Conservation (phyloP, 164 flowering plant genomes). For the Malania oleifera region DNA sequence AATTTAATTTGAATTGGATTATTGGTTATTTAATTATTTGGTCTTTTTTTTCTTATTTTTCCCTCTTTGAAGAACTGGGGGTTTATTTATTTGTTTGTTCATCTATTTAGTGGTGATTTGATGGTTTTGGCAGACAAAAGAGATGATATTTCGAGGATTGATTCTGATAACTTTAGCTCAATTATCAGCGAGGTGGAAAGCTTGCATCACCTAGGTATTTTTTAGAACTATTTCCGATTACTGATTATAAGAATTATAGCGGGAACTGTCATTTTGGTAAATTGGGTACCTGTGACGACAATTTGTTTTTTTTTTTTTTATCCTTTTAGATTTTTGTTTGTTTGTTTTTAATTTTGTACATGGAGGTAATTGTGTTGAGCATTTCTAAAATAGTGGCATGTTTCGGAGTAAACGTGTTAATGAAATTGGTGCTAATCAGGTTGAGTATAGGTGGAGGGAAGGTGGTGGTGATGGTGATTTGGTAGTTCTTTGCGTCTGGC, state of each 20-base stretch:
- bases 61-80: neutral
- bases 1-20: neutral
- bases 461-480: no score
- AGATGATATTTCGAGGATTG: constrained; percentile 48
- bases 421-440: no score
- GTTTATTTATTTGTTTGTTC: neutral
- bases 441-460: no score
- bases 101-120: neutral
- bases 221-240: no score
- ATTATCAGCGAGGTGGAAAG: constrained; percentile 58
- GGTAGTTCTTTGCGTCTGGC: no score
- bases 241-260: no score
- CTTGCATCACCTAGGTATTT: constrained; percentile 59
- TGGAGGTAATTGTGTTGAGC: no score
- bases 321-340: neutral
- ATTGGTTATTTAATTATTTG: neutral
- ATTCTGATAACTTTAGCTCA: constrained; percentile 46
- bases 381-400: no score
- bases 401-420: no score
- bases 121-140: constrained; percentile 46
- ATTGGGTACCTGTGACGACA: no score
- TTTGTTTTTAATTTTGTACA: neutral
- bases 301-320: neutral
- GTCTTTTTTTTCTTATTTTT: neutral
- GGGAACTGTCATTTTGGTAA: no score